Base-by-base conservation (phyloP, 257 asterid genomes). In the Nicotiana sylvestris region DNA sequence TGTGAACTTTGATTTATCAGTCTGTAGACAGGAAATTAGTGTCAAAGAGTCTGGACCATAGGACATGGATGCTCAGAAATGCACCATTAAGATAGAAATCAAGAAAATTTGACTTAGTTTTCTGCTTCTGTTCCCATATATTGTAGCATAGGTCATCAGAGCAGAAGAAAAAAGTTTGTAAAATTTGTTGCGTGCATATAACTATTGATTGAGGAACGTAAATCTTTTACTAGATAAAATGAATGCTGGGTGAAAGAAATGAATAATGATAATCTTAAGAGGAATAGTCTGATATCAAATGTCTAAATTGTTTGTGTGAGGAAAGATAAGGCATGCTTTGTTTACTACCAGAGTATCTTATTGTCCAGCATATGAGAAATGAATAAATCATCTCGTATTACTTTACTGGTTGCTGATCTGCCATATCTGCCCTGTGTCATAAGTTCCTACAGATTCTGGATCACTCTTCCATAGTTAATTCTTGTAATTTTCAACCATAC, bases 401-500 rank as follows among this genome's bases (percentile, higher is more conserved):
- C 57, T 70, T 39, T 53, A 68, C 78, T 70, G 78, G 58, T 21
- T 9, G n/a, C 35, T 70, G 57, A 43, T 21, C 29, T 39, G 33
- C 58, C 30, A 18, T 68, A 17, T 68, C 55, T 68, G 55, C 43
- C 55, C 5, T 21, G 77, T 68, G 39, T 16, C 56, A 9, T 8
- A 9, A 17, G 32, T 37, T 8, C 39, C 78, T 70, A 21, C 13
- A 43, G 46, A 70, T 43, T 70, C 58, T 1, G 33, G 33, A n/a
- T 70, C n/a, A 11, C 12, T 1, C 3, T 70, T 70, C 35, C 21
- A 43, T 70, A n/a, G 58, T 74, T 25, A 1, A 27, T 49, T 74
- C 79, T 46, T 74, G 61, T 74, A 74, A 46, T 74, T 74, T 49
- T 74, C 43, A 46, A 25, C 25, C 79, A 74, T 74, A 12, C 39